These are phyloP conservation scores for Saccharomycopsis capsularis DNA, from an alignment of 805 yeast genomes.

Conservation along the genomic window DNA sequence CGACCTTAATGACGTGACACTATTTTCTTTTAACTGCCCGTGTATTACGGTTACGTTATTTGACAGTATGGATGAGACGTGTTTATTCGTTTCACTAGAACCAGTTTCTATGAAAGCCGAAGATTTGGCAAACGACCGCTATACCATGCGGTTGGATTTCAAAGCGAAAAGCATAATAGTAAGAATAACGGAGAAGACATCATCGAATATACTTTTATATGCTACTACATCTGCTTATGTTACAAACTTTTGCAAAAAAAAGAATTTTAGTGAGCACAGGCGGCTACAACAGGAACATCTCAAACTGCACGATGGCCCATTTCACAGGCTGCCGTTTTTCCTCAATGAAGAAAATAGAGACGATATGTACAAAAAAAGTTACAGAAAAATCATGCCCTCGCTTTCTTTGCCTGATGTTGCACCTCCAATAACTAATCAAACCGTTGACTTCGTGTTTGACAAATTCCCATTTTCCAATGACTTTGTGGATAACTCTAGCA, in stretches of 20 bases:
- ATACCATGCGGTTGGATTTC: slow-evolving; percentile 47
- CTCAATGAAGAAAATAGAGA: slow-evolving; percentile 46
- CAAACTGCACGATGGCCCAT: slow-evolving; percentile 70
- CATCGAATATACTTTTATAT: slow-evolving; percentile 30
- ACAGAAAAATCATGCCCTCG: slow-evolving; percentile 51
- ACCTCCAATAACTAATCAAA: slow-evolving; percentile 47
- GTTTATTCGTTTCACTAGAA: slow-evolving; percentile 24
- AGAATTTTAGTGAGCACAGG: slow-evolving; percentile 39
- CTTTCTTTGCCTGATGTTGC: slow-evolving; percentile 58
- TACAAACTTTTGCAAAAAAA: slow-evolving; percentile 53
- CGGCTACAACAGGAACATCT: slow-evolving; percentile 59
- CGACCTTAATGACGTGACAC: slow-evolving; percentile 60
- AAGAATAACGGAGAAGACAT: slow-evolving; percentile 26
- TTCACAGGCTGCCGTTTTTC: slow-evolving; percentile 70
- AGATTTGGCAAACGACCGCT: slow-evolving; percentile 65
- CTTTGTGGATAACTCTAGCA: neutral
- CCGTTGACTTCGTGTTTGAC: slow-evolving; percentile 38
- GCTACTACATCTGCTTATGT: slow-evolving; percentile 52
- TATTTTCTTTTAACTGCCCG: slow-evolving; percentile 51
- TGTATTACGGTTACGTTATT: slow-evolving; percentile 36
- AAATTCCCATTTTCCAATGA: slow-evolving; percentile 28
- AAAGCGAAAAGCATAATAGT: slow-evolving; percentile 42
- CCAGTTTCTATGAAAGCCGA: slow-evolving; percentile 39
- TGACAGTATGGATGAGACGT: slow-evolving; percentile 28
- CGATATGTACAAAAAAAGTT: slow-evolving; percentile 39